Percentiles rank a stretch among this genome's conserved stretches.
phyloP scores from a whole-genome alignment of 1,139 yeast species.

The Blastobotrys buckinghamii region DNA sequence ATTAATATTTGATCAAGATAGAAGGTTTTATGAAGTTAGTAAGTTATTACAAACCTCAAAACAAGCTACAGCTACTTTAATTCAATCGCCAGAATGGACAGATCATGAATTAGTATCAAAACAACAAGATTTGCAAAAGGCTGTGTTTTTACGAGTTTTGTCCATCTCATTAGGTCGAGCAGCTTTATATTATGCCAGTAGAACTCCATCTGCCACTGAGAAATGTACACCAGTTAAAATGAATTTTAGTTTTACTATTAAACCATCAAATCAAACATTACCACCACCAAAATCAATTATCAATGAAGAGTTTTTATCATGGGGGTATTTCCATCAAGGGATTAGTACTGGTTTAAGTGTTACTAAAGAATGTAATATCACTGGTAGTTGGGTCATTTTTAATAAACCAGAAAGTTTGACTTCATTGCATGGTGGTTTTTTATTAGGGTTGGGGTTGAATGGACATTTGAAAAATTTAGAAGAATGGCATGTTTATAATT shows the following conservation, averaged over 20 bases:
- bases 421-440: conserved; percentile 90
- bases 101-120: conserved; percentile 54
- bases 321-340: conserved; percentile 95
- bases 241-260: conserved; percentile 60
- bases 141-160: conserved; percentile 66
- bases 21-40: conserved; percentile 75
- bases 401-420: conserved; percentile 68
- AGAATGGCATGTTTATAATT: conserved; percentile 96
- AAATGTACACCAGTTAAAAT: conserved; percentile 73
- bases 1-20: conserved; percentile 67
- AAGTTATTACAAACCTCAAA: conserved; percentile 65
- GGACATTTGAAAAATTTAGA: conserved; percentile 81
- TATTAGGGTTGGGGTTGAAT: conserved; percentile 86
- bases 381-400: conserved; percentile 90
- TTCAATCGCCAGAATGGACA: conserved; percentile 36
- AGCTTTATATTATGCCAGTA: conserved; percentile 61
- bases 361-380: conserved; percentile 58
- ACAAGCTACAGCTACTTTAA: conserved; percentile 43
- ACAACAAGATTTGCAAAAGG: conserved; percentile 60
- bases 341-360: conserved; percentile 81
- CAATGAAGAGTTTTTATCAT: conserved; percentile 48
- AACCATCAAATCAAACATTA: conserved; percentile 63
- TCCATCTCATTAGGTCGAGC: conserved; percentile 77
- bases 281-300: conserved; percentile 52
- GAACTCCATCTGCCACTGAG: conserved; percentile 78